phyloP scores from a whole-genome alignment of 352 stramenopile species.

The Globisporangium heterothallicum region DNA sequence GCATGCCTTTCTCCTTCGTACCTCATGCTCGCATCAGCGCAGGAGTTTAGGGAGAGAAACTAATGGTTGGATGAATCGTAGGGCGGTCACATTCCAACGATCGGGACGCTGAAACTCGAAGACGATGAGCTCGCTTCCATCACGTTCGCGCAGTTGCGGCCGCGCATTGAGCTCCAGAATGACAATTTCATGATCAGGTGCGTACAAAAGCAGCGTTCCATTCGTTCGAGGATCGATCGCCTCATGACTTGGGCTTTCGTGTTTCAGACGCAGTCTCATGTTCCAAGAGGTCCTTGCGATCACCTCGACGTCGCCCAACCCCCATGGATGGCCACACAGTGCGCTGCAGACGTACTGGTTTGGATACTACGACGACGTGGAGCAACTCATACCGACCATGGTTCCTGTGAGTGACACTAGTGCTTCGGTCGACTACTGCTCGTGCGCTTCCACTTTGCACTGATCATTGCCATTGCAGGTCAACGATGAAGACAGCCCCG shows the following conservation, averaged over 20 bases:
- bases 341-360: conserved; percentile 78
- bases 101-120: conserved; percentile 60
- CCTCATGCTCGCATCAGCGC: neutral
- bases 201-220: neutral
- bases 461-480: conserved; percentile 18
- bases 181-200: conserved; percentile 58
- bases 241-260: too few relatives aligned
- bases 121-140: conserved; percentile 44
- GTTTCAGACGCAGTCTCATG: conserved; percentile 44
- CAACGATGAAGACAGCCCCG: conserved; percentile 33
- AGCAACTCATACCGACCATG: conserved; percentile 31
- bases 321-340: conserved; percentile 55
- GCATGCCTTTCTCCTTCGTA: conserved; percentile 14
- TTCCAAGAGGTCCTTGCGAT: conserved; percentile 76
- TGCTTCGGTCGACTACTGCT: too few relatives aligned
- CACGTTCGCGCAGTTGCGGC: conserved; percentile 59
- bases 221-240: too few relatives aligned
- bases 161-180: conserved; percentile 63
- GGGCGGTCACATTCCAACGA: conserved; percentile 52
- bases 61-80: conserved; percentile 6
- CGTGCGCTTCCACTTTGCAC: too few relatives aligned
- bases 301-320: conserved; percentile 50
- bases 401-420: conserved; percentile 27
- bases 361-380: conserved; percentile 44
- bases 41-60: neutral